A percentile compares a stretch with the other conserved stretches of the same genome.
These are phyloP conservation scores for Mycena indigotica DNA, from an alignment of 768 basidiomycete species.

Conservation along the genomic window DNA sequence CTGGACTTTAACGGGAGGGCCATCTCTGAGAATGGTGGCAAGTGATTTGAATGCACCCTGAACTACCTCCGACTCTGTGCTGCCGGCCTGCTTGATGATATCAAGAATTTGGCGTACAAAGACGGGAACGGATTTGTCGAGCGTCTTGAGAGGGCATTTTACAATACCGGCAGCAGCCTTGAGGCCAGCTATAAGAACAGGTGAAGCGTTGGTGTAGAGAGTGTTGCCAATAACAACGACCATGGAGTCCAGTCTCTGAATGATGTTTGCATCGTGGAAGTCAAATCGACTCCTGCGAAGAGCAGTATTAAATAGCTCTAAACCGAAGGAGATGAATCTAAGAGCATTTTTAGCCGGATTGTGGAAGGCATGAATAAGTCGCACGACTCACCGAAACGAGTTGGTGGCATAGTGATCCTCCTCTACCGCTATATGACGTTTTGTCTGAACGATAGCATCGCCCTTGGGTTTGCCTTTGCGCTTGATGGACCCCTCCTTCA, in stretches of 20 bases:
- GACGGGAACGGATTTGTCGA: constrained; percentile 77
- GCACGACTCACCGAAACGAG: constrained; percentile 70
- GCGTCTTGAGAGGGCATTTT: constrained; percentile 78
- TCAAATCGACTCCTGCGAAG: constrained; percentile 86
- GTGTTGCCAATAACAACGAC: constrained; percentile 88
- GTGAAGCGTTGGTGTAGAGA: constrained; percentile 78
- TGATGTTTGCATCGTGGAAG: constrained; percentile 69
- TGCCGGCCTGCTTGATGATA: constrained; percentile 80
- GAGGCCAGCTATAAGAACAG: constrained; percentile 74
- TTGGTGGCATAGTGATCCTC: constrained; percentile 80
- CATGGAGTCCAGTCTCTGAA: constrained; percentile 86
- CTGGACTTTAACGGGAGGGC: constrained; percentile 75
- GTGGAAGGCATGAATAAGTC: too few relatives aligned
- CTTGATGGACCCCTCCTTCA: constrained; percentile 57
- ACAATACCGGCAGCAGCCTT: constrained; percentile 80
- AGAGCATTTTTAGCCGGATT: too few relatives aligned
- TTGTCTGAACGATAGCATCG: constrained; percentile 76
- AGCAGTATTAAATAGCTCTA: constrained; percentile 89
- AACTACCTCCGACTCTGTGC: constrained; percentile 85
- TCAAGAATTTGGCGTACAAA: constrained; percentile 82
- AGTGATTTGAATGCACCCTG: constrained; percentile 89
- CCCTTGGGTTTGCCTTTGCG: constrained; percentile 44
- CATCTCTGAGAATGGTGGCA: constrained; percentile 87
- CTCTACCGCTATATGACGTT: constrained; percentile 58
- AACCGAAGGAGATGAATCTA: constrained; percentile 89